Evolutionary conservation across 805 yeast genomes (phyloP), one percentile per base, ranked within the genome.

Genomic region (Dipodascus albidus): DNA sequence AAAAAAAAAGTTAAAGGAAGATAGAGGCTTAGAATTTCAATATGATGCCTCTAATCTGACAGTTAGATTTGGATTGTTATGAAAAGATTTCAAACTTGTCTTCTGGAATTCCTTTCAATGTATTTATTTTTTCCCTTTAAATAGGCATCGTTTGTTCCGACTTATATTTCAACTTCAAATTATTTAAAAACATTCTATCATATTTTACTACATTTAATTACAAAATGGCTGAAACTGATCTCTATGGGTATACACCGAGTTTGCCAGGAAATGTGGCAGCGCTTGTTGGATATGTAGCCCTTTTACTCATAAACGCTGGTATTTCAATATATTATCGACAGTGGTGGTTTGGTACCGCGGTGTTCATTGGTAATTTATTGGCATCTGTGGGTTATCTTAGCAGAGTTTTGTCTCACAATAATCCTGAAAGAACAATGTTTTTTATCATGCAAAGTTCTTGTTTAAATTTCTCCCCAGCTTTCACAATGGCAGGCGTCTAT

Each of bases 401-500:
- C 2, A 69, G 96, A 52, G 63, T 75, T 1, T 58, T 76, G 53
- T 73, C 82, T 1, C 72, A 75, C 19, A 58, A 63, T 48, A 63
- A 76, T 57, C 54, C 59, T 22, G 59, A 64, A 2, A 61, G 68
- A 38, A 57, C 67, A 44, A 65, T 74, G 51, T 69, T 73, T 24
- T 88, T 74, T 62, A 62, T 84, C 47, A 67, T 82, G 60, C 95
- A 88, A 65, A 76, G 83, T 57, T 76, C 82, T 53, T 74, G 82
- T 60, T 69, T 87, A 53, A 86, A 91, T 0, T 67, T 88, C 50
- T 91, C 87, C 0, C 96, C 96, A 0, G 87, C 87, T 20, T 84
- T 88, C 65, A 71, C 85, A 48, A 84, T 86, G 86, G 96, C 85
- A 2, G 96, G 91, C 1, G 73, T 88, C 2, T 89, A 88, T 68